A percentile compares a stretch with the other conserved stretches of the same genome.
These are phyloP conservation scores for Tolypocladium tropicale DNA, from an alignment of 2,329 filamentous ascomycete genomes.

Conservation along the genomic window DNA sequence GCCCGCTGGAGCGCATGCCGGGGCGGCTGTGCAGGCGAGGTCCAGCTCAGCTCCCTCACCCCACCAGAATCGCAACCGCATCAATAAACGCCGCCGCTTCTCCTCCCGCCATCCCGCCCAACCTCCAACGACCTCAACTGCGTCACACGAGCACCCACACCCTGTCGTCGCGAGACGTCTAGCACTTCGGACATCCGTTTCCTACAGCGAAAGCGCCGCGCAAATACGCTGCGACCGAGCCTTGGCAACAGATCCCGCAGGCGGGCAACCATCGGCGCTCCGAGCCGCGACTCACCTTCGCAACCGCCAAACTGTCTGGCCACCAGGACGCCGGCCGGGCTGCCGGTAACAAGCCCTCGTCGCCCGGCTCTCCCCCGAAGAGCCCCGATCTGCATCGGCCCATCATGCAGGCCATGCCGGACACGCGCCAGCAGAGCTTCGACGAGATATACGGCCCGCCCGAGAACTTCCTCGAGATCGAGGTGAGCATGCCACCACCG, in stretches of 20 bases:
- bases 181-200: not conserved
- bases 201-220: not conserved
- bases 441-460: conserved; percentile 98
- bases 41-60: not conserved
- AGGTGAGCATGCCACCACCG: conserved; percentile 46
- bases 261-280: not conserved
- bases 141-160: not conserved
- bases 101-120: not conserved
- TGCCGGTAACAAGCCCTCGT: conserved; percentile 10
- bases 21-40: not conserved
- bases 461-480: conserved; percentile 98
- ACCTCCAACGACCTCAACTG: not conserved
- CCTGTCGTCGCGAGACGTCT: not conserved
- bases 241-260: not conserved
- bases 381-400: conserved; percentile 33
- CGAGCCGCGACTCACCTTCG: not conserved
- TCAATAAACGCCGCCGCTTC: not conserved
- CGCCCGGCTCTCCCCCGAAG: conserved; percentile 14
- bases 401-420: conserved; percentile 56
- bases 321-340: conserved; percentile 23
- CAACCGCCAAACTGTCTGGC: conserved; percentile 32
- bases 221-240: not conserved
- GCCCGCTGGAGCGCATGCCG: not conserved
- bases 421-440: conserved; percentile 83
- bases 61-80: not conserved